Percentiles rank a stretch among this genome's conserved stretches.
Evolutionary conservation across 2,329 filamentous ascomycete species (phyloP).

Genomic region (Fusarium buharicum): DNA sequence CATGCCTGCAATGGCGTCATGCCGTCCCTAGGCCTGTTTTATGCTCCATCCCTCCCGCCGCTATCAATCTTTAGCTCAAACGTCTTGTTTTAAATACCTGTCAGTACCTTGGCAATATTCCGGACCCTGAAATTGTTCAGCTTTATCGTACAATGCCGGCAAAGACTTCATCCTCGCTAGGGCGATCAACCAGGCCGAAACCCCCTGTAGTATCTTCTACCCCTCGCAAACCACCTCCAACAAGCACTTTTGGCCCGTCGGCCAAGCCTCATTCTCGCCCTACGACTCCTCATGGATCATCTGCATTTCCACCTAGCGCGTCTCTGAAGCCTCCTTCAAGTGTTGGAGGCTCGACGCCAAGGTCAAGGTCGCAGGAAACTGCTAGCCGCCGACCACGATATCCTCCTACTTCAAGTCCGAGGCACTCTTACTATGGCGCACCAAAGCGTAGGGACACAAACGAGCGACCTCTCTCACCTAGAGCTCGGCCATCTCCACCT

Average conservation of each 20-base stretch:
- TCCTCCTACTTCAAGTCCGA: constrained; percentile 12
- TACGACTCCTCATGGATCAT: constrained; percentile 18
- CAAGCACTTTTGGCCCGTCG: background rate
- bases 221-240: constrained; percentile 18
- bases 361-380: constrained; percentile 39
- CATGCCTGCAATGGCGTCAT: constrained; percentile 42
- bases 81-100: constrained; percentile 4
- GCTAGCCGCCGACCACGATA: constrained; percentile 25
- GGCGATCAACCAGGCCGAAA: constrained; percentile 34
- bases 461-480: constrained; percentile 36
- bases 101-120: constrained; percentile 5
- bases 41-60: constrained; percentile 2
- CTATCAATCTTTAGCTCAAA: constrained; percentile 2
- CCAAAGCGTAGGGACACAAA: constrained; percentile 21
- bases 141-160: constrained; percentile 27
- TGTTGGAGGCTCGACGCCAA: constrained; percentile 7
- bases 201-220: constrained; percentile 19
- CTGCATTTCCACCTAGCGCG: background rate
- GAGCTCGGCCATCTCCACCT: constrained; percentile 15
- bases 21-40: constrained; percentile 15
- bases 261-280: constrained; percentile 29
- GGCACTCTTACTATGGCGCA: constrained; percentile 28
- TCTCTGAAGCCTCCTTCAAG: constrained; percentile 17
- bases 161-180: constrained; percentile 17
- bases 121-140: background rate